phyloP scores from a whole-genome alignment of 2,329 filamentous ascomycete genomes.

The Xylaria sp. region DNA sequence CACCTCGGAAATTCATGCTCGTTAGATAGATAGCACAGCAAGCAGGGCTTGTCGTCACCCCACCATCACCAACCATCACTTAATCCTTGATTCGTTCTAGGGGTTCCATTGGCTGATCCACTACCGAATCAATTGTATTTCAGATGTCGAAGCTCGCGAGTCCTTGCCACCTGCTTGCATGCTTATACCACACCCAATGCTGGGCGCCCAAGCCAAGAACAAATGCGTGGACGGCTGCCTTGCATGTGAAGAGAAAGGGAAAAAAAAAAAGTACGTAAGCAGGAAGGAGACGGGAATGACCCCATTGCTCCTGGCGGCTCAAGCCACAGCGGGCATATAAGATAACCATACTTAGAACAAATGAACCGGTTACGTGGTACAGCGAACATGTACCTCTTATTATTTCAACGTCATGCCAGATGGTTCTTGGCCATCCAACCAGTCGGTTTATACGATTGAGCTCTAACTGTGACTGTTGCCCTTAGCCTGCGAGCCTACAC shows the following conservation, averaged over 20 bases:
- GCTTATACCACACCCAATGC: slow-evolving; percentile 17
- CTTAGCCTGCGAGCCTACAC: too few species aligned
- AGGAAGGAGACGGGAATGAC: slow-evolving; percentile 27
- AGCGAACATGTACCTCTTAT: slow-evolving; percentile 11
- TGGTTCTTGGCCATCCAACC: slow-evolving; percentile 14
- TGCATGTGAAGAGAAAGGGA: background rate
- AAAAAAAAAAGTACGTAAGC: slow-evolving; percentile 14
- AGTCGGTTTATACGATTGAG: background rate
- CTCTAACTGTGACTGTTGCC: background rate
- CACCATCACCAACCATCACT: background rate
- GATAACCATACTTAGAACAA: slow-evolving; percentile 20
- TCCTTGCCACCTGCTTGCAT: slow-evolving; percentile 24
- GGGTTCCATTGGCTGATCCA: slow-evolving; percentile 15
- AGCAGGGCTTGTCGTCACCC: background rate
- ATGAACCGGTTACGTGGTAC: slow-evolving; percentile 16
- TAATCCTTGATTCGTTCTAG: background rate
- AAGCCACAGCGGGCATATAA: slow-evolving; percentile 24
- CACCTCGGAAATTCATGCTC: slow-evolving; percentile 8
- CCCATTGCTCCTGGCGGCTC: background rate
- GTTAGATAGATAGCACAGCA: background rate
- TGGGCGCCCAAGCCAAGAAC: slow-evolving; percentile 17
- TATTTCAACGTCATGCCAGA: slow-evolving; percentile 33
- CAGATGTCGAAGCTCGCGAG: slow-evolving; percentile 18
- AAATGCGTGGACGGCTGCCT: slow-evolving; percentile 6
- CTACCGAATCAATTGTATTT: background rate